These are phyloP conservation scores for Aspergillus candidus DNA, from an alignment of 2,329 filamentous ascomycete species.

Conservation along the genomic window DNA sequence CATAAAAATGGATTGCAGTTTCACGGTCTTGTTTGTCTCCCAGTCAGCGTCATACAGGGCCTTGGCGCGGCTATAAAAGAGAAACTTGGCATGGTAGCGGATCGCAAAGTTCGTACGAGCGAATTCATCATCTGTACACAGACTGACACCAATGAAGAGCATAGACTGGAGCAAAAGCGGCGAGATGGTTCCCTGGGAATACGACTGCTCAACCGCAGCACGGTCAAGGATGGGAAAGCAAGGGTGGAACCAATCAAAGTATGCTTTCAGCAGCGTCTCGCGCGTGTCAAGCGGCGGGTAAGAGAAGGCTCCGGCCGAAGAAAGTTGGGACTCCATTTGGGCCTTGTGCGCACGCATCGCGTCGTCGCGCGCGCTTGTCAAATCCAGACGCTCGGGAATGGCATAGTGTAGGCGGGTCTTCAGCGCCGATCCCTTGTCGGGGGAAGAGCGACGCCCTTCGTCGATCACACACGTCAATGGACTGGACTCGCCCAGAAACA, in stretches of 20 bases:
- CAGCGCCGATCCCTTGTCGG: conserved; percentile 22
- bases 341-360: conserved; percentile 21
- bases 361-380: conserved; percentile 13
- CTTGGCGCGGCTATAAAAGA: conserved; percentile 47
- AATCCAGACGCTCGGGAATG: conserved; percentile 19
- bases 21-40: conserved; percentile 46
- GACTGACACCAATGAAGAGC: conserved; percentile 50
- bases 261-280: conserved; percentile 44
- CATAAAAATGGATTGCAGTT: conserved; percentile 49
- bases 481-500: conserved; percentile 45
- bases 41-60: conserved; percentile 50
- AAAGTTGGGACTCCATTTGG: conserved; percentile 32
- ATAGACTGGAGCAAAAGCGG: conserved; percentile 49
- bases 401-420: conserved; percentile 35
- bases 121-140: conserved; percentile 46
- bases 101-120: conserved; percentile 43
- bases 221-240: conserved; percentile 52
- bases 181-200: conserved; percentile 41
- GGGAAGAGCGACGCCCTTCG: conserved; percentile 25
- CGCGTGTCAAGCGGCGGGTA: conserved; percentile 42
- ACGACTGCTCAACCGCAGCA: conserved; percentile 36
- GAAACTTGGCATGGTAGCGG: conserved; percentile 46
- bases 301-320: conserved; percentile 39
- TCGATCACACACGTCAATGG: conserved; percentile 47
- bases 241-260: conserved; percentile 54